Base-by-base conservation (phyloP, 495 filamentous ascomycete genomes). In the Penicillium riverlandense region DNA sequence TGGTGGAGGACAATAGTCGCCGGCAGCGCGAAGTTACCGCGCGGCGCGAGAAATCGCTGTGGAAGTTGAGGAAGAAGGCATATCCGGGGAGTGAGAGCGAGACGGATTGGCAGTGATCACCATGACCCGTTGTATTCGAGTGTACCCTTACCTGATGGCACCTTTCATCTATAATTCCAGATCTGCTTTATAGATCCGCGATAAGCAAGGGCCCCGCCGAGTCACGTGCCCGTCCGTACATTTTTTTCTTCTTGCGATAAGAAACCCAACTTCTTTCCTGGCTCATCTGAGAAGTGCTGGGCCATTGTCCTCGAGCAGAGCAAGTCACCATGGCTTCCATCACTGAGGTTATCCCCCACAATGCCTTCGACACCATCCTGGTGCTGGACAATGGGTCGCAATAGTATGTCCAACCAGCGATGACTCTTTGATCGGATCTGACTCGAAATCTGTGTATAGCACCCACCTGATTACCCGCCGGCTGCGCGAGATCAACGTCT, bases 401-500 rank as follows among this genome's bases (percentile, higher is more conserved):
- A 53, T 58, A 53, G 45, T 55, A 50, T 40, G 53, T 41, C 22
- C 22, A 22, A 3, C 22, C 4, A 22, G 22, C 22, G 2, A 22
- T 22, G 22, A 22, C 22, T 22, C 22, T 22, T 22, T 22, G 22
- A 22, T 22, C 22, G 6, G 22, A 6, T 22, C 22, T 22, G 22
- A 22, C 22, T 22, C 4, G 22, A 22, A 6, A 22, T 22, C 3
- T 6, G 22, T 22, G 22, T 22, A 22, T 22, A 22, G 22, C 22
- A 22, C 22, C 4, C 87, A 90, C 54, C 73, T 92, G 11, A 91
- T 92, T 56, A 81, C 78, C 2, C 75, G 88, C 29, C 80, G 86
- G 37, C 75, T 94, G 11, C 75, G 88, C 51, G 80, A 83, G 36
- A 74, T 95, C 67, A 84, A 86, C 72, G 77, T 97, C 61, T 96